Conservation (phyloP, 2,329 filamentous ascomycete species). For the Tympanopsis confertula region DNA sequence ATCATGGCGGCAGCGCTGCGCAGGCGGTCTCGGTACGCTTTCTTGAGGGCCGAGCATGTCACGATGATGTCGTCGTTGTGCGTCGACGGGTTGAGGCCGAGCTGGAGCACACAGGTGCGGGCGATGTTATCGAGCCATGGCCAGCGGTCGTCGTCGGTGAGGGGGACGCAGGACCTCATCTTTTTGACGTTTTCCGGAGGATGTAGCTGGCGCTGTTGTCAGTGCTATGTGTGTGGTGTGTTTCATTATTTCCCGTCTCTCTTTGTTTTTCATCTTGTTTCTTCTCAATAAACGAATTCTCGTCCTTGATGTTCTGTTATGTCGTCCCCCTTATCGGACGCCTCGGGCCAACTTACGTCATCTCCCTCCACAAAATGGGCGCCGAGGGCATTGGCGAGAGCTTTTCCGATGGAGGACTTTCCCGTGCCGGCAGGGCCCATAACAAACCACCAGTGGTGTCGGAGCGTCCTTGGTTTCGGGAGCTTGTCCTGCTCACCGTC, state of each 20-base stretch:
- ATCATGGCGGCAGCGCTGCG: constrained; percentile 69
- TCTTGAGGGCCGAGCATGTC: constrained; percentile 91
- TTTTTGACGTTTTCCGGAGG: constrained; percentile 74
- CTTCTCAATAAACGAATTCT: constrained; percentile 1
- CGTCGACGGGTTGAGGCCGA: constrained; percentile 38
- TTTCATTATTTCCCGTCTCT: too few relatives aligned
- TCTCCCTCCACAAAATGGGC: constrained; percentile 70
- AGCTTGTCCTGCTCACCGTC: too few relatives aligned
- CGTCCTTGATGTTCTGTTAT: neutral
- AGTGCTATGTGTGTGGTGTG: constrained; percentile 3
- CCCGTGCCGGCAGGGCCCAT: constrained; percentile 71
- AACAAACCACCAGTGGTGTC: constrained; percentile 68
- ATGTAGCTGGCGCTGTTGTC: constrained; percentile 45
- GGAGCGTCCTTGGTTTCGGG: constrained; percentile 7
- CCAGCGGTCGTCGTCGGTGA: constrained; percentile 92
- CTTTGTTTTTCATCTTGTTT: too few relatives aligned
- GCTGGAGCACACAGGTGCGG: constrained; percentile 61
- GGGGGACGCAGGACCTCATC: constrained; percentile 72
- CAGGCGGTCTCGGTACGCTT: constrained; percentile 90
- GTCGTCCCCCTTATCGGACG: neutral
- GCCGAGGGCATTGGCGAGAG: constrained; percentile 48
- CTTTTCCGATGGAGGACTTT: constrained; percentile 64
- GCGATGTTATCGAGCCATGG: constrained; percentile 95
- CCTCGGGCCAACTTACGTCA: constrained; percentile 44
- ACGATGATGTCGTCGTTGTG: constrained; percentile 69